These are phyloP conservation scores for Ministeria vibrans DNA, from an alignment of 78 protist species.

Conservation along the genomic window DNA sequence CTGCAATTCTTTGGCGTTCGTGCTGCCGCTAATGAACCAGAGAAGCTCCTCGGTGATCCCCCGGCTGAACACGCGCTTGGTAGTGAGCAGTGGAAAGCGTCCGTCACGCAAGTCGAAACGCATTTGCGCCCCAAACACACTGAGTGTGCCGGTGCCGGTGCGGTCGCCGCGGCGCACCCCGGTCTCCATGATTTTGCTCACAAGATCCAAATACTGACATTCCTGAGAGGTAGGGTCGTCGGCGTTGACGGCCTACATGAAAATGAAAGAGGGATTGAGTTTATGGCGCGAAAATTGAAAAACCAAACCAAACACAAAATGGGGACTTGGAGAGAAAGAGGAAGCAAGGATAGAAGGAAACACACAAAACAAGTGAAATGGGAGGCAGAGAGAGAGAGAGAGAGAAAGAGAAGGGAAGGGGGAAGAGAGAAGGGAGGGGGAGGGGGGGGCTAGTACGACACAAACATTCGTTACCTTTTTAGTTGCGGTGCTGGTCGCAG, in stretches of 20 bases:
- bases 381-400: too few species aligned
- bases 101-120: conserved; percentile 52
- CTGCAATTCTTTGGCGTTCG: conserved; percentile 43
- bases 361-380: not conserved
- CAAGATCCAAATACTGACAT: conserved; percentile 66
- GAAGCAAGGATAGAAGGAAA: not conserved
- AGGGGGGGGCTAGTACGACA: too few species aligned
- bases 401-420: not conserved
- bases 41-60: conserved; percentile 87
- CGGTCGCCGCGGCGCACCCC: conserved; percentile 66
- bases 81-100: conserved; percentile 81
- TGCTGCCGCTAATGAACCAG: conserved; percentile 79
- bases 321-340: not conserved
- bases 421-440: not conserved
- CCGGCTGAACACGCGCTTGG: conserved; percentile 82
- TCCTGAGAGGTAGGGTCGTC: conserved; percentile 40
- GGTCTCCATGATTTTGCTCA: conserved; percentile 34
- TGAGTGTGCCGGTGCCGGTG: conserved; percentile 74
- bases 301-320: too few species aligned
- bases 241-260: too few species aligned
- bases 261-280: too few species aligned
- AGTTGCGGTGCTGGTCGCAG: too few species aligned
- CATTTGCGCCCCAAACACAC: conserved; percentile 51
- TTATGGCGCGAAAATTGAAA: too few species aligned
- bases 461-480: too few species aligned